Conservation (phyloP, 768 basidiomycete genomes). For the Mycena alexandri region DNA sequence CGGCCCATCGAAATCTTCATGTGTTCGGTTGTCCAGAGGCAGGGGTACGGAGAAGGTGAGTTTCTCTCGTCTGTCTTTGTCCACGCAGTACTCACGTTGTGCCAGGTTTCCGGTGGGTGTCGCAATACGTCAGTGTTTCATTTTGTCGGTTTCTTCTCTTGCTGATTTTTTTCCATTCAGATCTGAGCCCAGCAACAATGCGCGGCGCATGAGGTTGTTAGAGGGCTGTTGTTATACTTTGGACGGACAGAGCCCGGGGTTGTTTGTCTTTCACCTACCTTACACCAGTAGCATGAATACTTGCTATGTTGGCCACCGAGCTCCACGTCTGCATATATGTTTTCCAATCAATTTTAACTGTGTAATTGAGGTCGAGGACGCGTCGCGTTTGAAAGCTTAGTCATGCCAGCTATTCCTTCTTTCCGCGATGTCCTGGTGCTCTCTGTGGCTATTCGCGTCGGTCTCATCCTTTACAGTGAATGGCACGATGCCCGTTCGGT, state of each 20-base stretch:
- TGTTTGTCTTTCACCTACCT: conserved; percentile 17
- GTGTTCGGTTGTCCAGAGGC: conserved; percentile 99
- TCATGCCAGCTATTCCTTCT: conserved; percentile 47
- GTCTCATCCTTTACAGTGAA: conserved; percentile 86
- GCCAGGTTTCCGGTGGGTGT: conserved; percentile 93
- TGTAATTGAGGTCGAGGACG: conserved; percentile 2
- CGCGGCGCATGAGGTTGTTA: conserved; percentile 8
- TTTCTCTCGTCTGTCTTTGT: conserved; percentile 19
- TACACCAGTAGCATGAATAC: conserved; percentile 30
- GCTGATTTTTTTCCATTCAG: conserved; percentile 40
- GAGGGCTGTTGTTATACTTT: conserved; percentile 19
- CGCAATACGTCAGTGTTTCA: conserved; percentile 87
- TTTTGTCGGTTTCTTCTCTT: neutral
- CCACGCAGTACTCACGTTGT: conserved; percentile 20
- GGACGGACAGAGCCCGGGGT: conserved; percentile 4
- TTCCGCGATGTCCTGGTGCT: conserved; percentile 67
- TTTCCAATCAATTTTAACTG: conserved; percentile 13
- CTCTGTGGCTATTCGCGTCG: conserved; percentile 72
- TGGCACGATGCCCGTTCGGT: conserved; percentile 88
- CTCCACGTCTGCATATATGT: conserved; percentile 18
- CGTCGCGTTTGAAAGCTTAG: neutral
- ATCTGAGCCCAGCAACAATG: conserved; percentile 47
- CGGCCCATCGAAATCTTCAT: conserved; percentile 99
- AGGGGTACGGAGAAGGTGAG: conserved; percentile 96
- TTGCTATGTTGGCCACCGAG: conserved; percentile 1